phyloP scores from a whole-genome alignment of 169 alveolate genomes.

The Eimeria praecox region DNA sequence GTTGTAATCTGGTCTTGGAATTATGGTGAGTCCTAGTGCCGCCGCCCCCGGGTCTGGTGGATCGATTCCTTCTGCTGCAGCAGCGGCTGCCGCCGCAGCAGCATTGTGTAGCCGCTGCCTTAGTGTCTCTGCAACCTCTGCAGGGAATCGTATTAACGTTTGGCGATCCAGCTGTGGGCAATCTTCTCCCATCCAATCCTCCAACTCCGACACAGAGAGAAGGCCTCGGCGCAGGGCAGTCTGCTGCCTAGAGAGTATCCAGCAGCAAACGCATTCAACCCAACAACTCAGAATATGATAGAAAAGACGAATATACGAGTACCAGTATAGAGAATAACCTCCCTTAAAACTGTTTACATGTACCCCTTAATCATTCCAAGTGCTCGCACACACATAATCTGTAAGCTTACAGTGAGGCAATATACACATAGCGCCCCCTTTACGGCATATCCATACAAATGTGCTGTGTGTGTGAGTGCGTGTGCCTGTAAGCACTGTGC shows the following conservation, averaged over 20 bases:
- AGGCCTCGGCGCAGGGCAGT: constrained; percentile 79
- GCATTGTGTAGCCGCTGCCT: constrained; percentile 77
- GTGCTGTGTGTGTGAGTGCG: background rate
- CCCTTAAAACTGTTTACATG: background rate
- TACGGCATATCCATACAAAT: background rate
- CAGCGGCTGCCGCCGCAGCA: constrained; percentile 22
- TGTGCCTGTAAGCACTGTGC: background rate
- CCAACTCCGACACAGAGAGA: constrained; percentile 74
- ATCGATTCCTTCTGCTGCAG: constrained; percentile 48
- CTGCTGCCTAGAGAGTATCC: constrained; percentile 41
- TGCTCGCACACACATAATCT: background rate
- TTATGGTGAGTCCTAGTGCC: constrained; percentile 70
- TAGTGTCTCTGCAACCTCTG: constrained; percentile 77
- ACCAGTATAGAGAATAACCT: background rate
- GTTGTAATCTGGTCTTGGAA: constrained; percentile 70
- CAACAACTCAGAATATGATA: background rate
- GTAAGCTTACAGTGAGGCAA: background rate
- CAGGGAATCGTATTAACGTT: constrained; percentile 80
- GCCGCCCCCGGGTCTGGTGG: constrained; percentile 35
- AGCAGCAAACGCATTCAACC: background rate
- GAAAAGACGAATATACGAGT: background rate
- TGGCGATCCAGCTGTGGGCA: constrained; percentile 81
- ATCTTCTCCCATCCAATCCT: constrained; percentile 80
- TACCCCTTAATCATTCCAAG: background rate
- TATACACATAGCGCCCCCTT: background rate